These are phyloP conservation scores for Epichloe aotearoae DNA, from an alignment of 2,329 filamentous ascomycete genomes.

Conservation along the genomic window DNA sequence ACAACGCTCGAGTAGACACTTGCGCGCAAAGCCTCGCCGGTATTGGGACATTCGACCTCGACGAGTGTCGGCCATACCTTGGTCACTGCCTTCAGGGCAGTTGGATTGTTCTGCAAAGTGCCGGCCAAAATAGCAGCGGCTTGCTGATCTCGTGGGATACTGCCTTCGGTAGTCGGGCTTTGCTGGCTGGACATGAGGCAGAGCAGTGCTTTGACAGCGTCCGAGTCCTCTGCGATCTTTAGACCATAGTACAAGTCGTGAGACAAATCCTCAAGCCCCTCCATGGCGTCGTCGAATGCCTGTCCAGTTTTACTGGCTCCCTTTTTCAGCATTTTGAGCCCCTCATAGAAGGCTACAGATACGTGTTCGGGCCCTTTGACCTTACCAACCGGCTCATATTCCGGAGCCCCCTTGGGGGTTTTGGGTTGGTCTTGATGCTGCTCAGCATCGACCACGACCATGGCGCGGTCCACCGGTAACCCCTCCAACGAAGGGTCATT, in stretches of 20 bases:
- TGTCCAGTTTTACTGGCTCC: constrained; percentile 19
- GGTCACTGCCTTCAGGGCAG: constrained; percentile 39
- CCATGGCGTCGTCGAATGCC: constrained; percentile 36
- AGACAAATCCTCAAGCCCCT: constrained; percentile 47
- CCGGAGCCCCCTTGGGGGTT: constrained; percentile 37
- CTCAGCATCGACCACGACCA: constrained; percentile 42
- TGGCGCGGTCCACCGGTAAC: constrained; percentile 36
- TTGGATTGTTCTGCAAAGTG: constrained; percentile 52
- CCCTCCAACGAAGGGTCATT: constrained; percentile 32
- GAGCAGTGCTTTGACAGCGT: constrained; percentile 40
- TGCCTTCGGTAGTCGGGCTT: constrained; percentile 12
- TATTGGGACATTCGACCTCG: constrained; percentile 22
- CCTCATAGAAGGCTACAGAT: constrained; percentile 20
- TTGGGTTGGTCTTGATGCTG: constrained; percentile 15
- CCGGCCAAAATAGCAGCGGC: constrained; percentile 45
- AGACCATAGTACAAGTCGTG: constrained; percentile 60
- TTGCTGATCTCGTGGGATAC: constrained; percentile 31
- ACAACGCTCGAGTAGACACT: constrained; percentile 30
- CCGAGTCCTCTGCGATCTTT: constrained; percentile 43
- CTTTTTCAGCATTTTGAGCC: constrained; percentile 36
- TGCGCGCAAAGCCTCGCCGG: constrained; percentile 18
- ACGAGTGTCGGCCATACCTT: constrained; percentile 32
- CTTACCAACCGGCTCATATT: constrained; percentile 42
- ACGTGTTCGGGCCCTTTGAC: constrained; percentile 36
- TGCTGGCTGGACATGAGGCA: constrained; percentile 34